A percentile compares a stretch with the other conserved stretches of the same genome.
These are phyloP conservation scores for Fistulinella prunicolor DNA, from an alignment of 768 basidiomycete species.

Conservation along the genomic window DNA sequence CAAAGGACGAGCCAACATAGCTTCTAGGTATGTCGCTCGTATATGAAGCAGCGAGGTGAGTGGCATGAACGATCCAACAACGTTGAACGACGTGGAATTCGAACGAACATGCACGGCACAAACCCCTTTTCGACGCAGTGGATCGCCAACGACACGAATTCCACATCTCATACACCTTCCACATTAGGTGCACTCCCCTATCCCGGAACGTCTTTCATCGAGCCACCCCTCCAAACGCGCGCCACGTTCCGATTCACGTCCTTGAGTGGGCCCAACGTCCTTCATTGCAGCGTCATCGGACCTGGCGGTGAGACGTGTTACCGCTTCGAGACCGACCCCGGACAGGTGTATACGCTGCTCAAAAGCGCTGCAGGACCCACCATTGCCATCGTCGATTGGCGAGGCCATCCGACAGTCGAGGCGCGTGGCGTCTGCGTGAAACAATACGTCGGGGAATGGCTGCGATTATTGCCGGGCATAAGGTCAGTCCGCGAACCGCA, in stretches of 20 bases:
- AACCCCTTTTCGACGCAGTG: constrained; percentile 30
- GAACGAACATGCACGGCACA: constrained; percentile 21
- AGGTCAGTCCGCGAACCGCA: constrained; percentile 34
- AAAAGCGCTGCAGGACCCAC: constrained; percentile 46
- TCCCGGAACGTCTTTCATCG: constrained; percentile 27
- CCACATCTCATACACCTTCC: constrained; percentile 42
- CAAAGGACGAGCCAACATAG: constrained; percentile 16
- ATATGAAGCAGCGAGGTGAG: constrained; percentile 8
- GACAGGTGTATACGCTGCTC: constrained; percentile 53
- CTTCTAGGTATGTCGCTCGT: constrained; percentile 5
- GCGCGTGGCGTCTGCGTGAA: constrained; percentile 48
- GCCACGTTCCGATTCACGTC: constrained; percentile 49
- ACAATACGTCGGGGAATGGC: constrained; percentile 52
- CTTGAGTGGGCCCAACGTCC: constrained; percentile 44
- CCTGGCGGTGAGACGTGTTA: constrained; percentile 48
- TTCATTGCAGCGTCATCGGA: constrained; percentile 55
- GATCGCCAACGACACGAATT: constrained; percentile 9
- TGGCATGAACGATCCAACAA: too few species aligned
- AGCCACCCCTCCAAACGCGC: constrained; percentile 32
- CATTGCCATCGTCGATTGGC: constrained; percentile 60
- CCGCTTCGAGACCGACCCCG: constrained; percentile 49
- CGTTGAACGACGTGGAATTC: background rate
- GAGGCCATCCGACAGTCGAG: constrained; percentile 47
- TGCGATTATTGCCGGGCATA: constrained; percentile 47
- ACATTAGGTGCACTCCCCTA: constrained; percentile 65